phyloP scores from a whole-genome alignment of 768 basidiomycete genomes.

The Piloderma croceum region DNA sequence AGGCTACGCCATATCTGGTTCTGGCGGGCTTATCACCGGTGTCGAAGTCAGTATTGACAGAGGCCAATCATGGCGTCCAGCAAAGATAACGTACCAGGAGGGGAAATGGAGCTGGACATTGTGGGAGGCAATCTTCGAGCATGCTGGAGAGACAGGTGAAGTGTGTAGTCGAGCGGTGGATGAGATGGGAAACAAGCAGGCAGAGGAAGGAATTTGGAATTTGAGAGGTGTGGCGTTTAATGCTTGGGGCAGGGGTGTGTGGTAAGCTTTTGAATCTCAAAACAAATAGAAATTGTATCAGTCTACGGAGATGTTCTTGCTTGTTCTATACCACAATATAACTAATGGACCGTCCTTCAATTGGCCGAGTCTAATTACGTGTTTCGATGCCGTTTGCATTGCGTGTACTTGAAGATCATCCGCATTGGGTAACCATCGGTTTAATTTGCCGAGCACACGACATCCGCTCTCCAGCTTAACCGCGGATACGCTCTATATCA shows the following conservation, averaged over 20 bases:
- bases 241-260: conserved; percentile 36
- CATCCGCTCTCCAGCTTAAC: too few relatives aligned
- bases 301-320: too few relatives aligned
- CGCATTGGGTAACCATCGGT: too few relatives aligned
- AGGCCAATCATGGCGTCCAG: conserved; percentile 46
- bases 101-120: conserved; percentile 73
- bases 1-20: conserved; percentile 54
- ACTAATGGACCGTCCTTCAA: too few relatives aligned
- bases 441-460: too few relatives aligned
- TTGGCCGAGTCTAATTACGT: too few relatives aligned
- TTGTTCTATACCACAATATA: too few relatives aligned
- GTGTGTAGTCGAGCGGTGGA: conserved; percentile 52
- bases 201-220: conserved; percentile 52
- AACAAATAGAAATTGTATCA: too few relatives aligned
- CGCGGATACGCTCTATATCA: too few relatives aligned
- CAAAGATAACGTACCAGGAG: conserved; percentile 51
- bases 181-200: conserved; percentile 43
- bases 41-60: conserved; percentile 51
- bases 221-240: conserved; percentile 58
- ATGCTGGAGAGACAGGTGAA: conserved; percentile 28
- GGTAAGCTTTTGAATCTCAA: too few relatives aligned
- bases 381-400: too few relatives aligned
- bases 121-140: conserved; percentile 51
- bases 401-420: too few relatives aligned
- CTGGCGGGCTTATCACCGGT: conserved; percentile 35